These are phyloP conservation scores for Corymbia calophylla DNA, from an alignment of 441 rosid genomes.

Conservation along the genomic window DNA sequence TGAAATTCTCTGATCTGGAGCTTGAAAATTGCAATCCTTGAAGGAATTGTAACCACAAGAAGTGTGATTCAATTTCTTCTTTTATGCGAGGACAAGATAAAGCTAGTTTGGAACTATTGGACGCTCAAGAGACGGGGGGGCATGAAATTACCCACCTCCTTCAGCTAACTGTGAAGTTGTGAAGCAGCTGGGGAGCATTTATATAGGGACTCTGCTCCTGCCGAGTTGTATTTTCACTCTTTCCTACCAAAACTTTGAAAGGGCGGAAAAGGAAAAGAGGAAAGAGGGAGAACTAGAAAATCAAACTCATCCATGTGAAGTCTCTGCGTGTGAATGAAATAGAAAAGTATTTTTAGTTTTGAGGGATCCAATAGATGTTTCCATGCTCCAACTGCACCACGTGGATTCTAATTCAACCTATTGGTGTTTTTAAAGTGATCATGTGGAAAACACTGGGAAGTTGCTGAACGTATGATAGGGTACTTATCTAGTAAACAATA, in stretches of 20 bases:
- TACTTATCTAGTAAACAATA: neutral
- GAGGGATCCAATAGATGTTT: neutral
- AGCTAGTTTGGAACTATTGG: neutral
- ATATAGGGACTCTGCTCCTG: neutral
- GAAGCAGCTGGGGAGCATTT: neutral
- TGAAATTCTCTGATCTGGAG: neutral
- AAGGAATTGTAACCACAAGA: neutral
- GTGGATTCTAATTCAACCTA: neutral
- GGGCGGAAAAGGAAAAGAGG: neutral
- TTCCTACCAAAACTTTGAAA: neutral
- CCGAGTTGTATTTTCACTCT: neutral
- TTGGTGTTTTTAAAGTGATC: neutral
- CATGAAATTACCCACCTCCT: neutral
- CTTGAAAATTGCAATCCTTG: neutral
- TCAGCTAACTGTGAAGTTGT: neutral
- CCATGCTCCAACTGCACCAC: neutral
- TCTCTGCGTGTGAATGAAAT: neutral
- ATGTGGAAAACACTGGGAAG: neutral
- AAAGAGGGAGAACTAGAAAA: neutral
- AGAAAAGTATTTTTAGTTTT: neutral
- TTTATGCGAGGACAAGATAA: neutral
- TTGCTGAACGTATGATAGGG: neutral
- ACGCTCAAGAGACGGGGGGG: neutral
- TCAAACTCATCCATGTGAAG: neutral
- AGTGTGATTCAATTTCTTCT: neutral